Conservation (phyloP, 2,329 filamentous ascomycete species). For the Cladosporium sp. region DNA sequence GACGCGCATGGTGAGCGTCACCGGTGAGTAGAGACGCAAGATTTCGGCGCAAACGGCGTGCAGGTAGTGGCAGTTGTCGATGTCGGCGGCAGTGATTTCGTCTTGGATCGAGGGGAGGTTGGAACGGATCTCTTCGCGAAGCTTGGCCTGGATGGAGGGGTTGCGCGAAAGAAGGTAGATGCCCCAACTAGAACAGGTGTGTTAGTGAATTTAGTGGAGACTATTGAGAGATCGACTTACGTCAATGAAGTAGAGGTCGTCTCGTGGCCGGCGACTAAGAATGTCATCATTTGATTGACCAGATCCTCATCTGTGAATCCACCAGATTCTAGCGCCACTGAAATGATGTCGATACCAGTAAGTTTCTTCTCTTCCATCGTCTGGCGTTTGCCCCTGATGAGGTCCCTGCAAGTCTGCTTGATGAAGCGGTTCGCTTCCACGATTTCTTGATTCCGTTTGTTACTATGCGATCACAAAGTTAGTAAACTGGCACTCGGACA, state of each 20-base stretch:
- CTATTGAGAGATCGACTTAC: neutral
- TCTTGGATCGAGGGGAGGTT: conserved; percentile 47
- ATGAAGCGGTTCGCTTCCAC: conserved; percentile 58
- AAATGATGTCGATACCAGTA: conserved; percentile 68
- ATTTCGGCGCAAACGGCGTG: conserved; percentile 77
- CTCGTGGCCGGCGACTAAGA: conserved; percentile 61
- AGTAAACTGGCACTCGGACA: neutral
- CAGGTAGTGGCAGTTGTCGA: conserved; percentile 76
- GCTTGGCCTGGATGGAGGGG: conserved; percentile 48
- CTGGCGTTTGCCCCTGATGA: conserved; percentile 70
- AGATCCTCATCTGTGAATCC: conserved; percentile 76
- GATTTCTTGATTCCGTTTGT: conserved; percentile 65
- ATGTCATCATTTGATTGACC: conserved; percentile 81
- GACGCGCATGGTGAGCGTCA: conserved; percentile 68
- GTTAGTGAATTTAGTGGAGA: neutral
- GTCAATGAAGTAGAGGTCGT: conserved; percentile 50
- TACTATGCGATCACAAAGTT: neutral
- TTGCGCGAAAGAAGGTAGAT: conserved; percentile 54
- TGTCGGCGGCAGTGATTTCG: conserved; percentile 54
- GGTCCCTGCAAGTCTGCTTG: conserved; percentile 63
- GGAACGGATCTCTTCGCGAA: conserved; percentile 53
- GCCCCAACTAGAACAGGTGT: conserved; percentile 42
- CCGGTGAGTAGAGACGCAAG: conserved; percentile 70
- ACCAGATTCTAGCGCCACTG: conserved; percentile 74
- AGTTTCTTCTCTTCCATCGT: conserved; percentile 46